phyloP scores from a whole-genome alignment of 805 yeast genomes.

The Zygosaccharomyces bisporus region DNA sequence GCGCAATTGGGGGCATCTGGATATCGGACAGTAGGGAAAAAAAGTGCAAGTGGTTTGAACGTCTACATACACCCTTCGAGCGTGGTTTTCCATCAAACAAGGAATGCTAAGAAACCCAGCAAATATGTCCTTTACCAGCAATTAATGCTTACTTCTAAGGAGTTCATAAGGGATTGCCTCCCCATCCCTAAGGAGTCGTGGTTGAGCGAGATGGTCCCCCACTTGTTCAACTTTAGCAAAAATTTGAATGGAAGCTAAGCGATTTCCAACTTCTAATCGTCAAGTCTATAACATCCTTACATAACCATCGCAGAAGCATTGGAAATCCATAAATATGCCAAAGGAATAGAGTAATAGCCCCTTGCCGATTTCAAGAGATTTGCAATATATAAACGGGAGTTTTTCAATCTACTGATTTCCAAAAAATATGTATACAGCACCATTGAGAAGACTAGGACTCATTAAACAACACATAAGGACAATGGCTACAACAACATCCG shows the following conservation, averaged over 20 bases:
- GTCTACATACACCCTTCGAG: constrained; percentile 87
- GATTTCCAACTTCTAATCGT: not conserved
- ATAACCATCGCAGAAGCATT: not conserved
- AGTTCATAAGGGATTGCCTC: constrained; percentile 80
- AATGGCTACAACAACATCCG: constrained; percentile 16
- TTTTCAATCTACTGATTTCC: not conserved
- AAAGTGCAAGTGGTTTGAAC: constrained; percentile 56
- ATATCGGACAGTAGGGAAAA: constrained; percentile 30
- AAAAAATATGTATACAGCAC: constrained; percentile 4
- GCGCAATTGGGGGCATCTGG: constrained; percentile 31
- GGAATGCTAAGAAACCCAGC: constrained; percentile 62
- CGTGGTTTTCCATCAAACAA: constrained; percentile 43
- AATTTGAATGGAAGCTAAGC: not conserved
- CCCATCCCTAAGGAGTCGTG: constrained; percentile 66
- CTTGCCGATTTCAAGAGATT: not conserved
- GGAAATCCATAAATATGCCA: not conserved
- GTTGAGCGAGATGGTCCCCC: constrained; percentile 74
- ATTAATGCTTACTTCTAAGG: constrained; percentile 77
- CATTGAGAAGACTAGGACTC: constrained; percentile 4
- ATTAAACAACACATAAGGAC: constrained; percentile 9
- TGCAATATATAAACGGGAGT: not conserved
- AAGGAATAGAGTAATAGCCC: not conserved
- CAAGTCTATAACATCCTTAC: constrained; percentile 1
- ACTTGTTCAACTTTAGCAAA: constrained; percentile 34
- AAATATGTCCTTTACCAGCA: constrained; percentile 76